These are phyloP conservation scores for Picochlorum sp. DNA, from an alignment of 139 green algal genomes.

Conservation along the genomic window DNA sequence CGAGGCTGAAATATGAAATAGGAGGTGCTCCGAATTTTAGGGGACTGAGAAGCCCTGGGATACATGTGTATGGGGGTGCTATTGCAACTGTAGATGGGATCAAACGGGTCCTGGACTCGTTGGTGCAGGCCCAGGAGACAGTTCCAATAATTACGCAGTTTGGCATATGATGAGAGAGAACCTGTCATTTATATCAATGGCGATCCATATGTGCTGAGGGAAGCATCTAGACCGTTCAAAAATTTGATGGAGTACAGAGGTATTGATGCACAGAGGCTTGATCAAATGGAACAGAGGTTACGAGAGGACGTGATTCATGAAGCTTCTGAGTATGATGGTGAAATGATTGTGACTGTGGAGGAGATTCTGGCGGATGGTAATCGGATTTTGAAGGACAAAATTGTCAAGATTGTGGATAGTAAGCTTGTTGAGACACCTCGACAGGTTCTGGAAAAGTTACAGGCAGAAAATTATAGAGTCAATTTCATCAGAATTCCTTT, in stretches of 20 bases:
- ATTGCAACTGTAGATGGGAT: slow-evolving; percentile 70
- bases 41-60: slow-evolving; percentile 31
- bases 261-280: slow-evolving; percentile 69
- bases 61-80: slow-evolving; percentile 72
- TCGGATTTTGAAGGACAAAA: not conserved
- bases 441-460: slow-evolving; percentile 43
- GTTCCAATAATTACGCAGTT: slow-evolving; percentile 23
- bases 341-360: slow-evolving; percentile 74
- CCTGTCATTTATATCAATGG: slow-evolving; percentile 91
- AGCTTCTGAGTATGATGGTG: slow-evolving; percentile 41
- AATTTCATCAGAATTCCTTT: slow-evolving; percentile 65
- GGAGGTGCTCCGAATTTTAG: slow-evolving; percentile 77
- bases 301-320: slow-evolving; percentile 75
- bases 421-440: slow-evolving; percentile 59
- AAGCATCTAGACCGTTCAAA: slow-evolving; percentile 82
- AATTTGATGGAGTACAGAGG: slow-evolving; percentile 91
- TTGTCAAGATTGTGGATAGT: slow-evolving; percentile 35
- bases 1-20: slow-evolving; percentile 24
- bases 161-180: slow-evolving; percentile 97
- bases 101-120: slow-evolving; percentile 51
- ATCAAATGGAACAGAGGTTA: slow-evolving; percentile 86
- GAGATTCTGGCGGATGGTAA: not conserved
- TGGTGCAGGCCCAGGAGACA: slow-evolving; percentile 10
- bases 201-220: slow-evolving; percentile 82
- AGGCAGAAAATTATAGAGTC: slow-evolving; percentile 38